phyloP scores from a whole-genome alignment of 768 basidiomycete genomes.

The Mycena haematopus region DNA sequence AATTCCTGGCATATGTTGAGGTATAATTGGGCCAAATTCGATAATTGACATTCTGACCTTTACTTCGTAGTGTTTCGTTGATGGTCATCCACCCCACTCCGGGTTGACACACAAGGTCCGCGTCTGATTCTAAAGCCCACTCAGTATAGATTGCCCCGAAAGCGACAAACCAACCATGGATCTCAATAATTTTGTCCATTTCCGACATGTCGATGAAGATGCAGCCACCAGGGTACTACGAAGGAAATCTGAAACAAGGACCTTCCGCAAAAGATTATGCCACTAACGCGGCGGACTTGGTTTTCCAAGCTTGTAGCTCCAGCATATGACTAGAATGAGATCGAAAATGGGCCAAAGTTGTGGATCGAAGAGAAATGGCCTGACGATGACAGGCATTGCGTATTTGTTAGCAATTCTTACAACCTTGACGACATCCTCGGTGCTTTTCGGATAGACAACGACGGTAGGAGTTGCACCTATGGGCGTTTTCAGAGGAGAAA shows the following conservation, averaged over 20 bases:
- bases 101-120: constrained; percentile 77
- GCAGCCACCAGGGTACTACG: constrained; percentile 56
- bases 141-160: background rate
- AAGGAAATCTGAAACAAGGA: background rate
- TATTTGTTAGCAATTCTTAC: constrained; percentile 79
- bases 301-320: constrained; percentile 88
- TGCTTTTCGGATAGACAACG: constrained; percentile 68
- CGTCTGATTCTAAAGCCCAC: constrained; percentile 59
- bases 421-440: constrained; percentile 83
- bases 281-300: constrained; percentile 67
- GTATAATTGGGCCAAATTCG: background rate
- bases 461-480: constrained; percentile 58
- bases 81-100: constrained; percentile 76
- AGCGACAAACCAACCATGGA: constrained; percentile 60
- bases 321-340: constrained; percentile 58
- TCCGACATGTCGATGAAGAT: constrained; percentile 81
- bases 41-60: constrained; percentile 48
- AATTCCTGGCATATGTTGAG: constrained; percentile 50
- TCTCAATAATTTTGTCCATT: constrained; percentile 81
- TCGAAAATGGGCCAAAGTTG: background rate
- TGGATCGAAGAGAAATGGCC: background rate
- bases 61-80: constrained; percentile 68
- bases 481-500: background rate
- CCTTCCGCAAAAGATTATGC: background rate
- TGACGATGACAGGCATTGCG: constrained; percentile 68